Percentiles rank a stretch among this genome's conserved stretches.
Evolutionary conservation across 2,329 filamentous ascomycete genomes (phyloP).

Genomic region (Pezicula radicicola): DNA sequence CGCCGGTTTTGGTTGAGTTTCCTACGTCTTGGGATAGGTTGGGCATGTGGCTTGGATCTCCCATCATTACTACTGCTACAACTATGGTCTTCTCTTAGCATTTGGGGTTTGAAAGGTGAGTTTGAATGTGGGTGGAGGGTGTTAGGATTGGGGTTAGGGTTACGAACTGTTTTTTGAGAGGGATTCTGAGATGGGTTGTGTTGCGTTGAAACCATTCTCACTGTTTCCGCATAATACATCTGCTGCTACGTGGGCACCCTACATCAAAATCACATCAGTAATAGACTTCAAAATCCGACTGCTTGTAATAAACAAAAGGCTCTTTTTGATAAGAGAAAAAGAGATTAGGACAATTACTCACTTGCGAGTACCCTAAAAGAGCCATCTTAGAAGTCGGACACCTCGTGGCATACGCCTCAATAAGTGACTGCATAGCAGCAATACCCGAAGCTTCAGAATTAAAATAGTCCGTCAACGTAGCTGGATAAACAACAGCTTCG

Average conservation of each 20-base stretch:
- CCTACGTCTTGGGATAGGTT: constrained; percentile 28
- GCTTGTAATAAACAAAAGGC: too few species aligned
- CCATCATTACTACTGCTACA: constrained; percentile 32
- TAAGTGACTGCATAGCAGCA: constrained; percentile 25
- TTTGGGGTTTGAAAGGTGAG: background rate
- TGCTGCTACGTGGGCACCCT: constrained; percentile 24
- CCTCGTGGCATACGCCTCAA: constrained; percentile 27
- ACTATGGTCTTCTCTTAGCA: constrained; percentile 3
- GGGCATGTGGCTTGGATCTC: constrained; percentile 30
- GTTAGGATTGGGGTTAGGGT: background rate
- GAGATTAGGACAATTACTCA: constrained; percentile 2
- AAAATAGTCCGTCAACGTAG: constrained; percentile 23
- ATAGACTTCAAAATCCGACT: constrained; percentile 8
- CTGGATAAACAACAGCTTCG: constrained; percentile 31
- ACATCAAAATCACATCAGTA: constrained; percentile 9
- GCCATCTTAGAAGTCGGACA: constrained; percentile 28
- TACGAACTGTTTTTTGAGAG: constrained; percentile 8
- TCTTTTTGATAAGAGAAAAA: too few species aligned
- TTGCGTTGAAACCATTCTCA: constrained; percentile 19
- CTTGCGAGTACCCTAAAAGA: constrained; percentile 33
- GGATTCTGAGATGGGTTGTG: constrained; percentile 9
- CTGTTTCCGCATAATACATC: constrained; percentile 25
- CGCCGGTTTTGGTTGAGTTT: constrained; percentile 21
- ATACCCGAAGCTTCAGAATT: constrained; percentile 28
- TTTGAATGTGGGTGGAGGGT: background rate